Evolutionary conservation across 1,284 basidiomycete genomes (phyloP), one percentile per base, ranked within the genome.

Genomic region (Cutaneotrichosporon sp.): DNA sequence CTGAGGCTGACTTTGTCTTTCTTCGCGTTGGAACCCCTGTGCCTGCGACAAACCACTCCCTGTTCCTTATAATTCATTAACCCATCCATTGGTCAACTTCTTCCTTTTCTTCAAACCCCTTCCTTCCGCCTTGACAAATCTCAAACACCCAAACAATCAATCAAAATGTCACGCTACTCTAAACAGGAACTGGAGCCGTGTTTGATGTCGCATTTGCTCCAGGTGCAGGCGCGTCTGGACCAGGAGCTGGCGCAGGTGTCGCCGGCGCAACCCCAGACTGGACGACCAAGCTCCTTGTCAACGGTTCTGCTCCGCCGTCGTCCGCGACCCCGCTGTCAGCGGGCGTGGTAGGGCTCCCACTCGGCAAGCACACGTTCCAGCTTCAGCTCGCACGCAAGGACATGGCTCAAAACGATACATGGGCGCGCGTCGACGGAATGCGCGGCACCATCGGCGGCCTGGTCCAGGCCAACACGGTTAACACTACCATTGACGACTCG

Each of bases 401-500:
- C 13, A 58, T 42, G 10, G 22, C 52, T 2, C 30, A 42, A 2
- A 46, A 53, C 34, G 56, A 50, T 31, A 62, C 69, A 2, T 70
- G 66, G 65, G 65, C 72, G 18, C 51, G 57, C 14, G 59, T 78
- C 51, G 47, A 69, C n/a, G 70, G 71, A 38, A 67, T 64, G 9
- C 59, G 22, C 0, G 70, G 71, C 2, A 57, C 32, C 10, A 46
- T 73, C 6, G 72, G 69, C 10, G 42, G 56, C 10, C 32, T 67
- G 16, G 22, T 60, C 11, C 58, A 61, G 6, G 58, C 61, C 2
- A 11, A 53, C 9, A 67, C 70, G n/a, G n/a, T 46, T 9, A 75
- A 74, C 58, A 56, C 50, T 10, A 72, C 72, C 11, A 65, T 78
- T 32, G 76, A 78, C 69, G 76, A 77, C 68, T 63, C 72, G 26